phyloP scores from a whole-genome alignment of 2,329 filamentous ascomycete species.

The Beauveria asiatica region DNA sequence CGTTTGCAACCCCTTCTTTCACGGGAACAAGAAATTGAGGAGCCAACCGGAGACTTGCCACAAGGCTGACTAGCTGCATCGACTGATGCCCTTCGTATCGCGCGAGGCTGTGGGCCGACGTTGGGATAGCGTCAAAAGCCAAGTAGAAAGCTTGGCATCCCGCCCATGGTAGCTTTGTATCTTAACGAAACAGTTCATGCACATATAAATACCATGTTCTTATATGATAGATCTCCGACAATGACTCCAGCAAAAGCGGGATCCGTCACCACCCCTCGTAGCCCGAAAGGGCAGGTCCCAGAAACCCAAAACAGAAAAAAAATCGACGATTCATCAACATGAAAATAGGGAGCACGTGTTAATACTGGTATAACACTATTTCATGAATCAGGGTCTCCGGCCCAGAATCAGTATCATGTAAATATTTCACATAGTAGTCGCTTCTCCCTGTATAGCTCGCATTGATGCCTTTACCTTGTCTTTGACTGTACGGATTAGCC shows the following conservation, averaged over 20 bases:
- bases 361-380: too few relatives aligned
- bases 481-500: background rate
- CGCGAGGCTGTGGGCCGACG: conserved; percentile 1
- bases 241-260: too few relatives aligned
- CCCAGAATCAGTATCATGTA: background rate
- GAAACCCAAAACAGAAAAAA: background rate
- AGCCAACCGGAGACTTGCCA: background rate
- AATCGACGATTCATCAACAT: background rate
- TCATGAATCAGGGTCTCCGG: background rate
- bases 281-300: background rate
- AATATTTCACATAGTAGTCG: background rate
- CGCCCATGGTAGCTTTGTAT: too few relatives aligned
- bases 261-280: background rate
- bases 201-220: too few relatives aligned
- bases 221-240: too few relatives aligned
- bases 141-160: conserved; percentile 2
- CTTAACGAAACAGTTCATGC: too few relatives aligned
- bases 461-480: background rate
- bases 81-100: background rate
- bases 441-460: background rate
- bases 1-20: too few relatives aligned
- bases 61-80: conserved; percentile 4
- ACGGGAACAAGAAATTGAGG: too few relatives aligned
- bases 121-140: conserved; percentile 6
- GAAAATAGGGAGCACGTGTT: background rate